A percentile compares a stretch with the other conserved stretches of the same genome.
Evolutionary conservation across 2,329 filamentous ascomycete species (phyloP).

Genomic region (Paramyrothecium roridum): DNA sequence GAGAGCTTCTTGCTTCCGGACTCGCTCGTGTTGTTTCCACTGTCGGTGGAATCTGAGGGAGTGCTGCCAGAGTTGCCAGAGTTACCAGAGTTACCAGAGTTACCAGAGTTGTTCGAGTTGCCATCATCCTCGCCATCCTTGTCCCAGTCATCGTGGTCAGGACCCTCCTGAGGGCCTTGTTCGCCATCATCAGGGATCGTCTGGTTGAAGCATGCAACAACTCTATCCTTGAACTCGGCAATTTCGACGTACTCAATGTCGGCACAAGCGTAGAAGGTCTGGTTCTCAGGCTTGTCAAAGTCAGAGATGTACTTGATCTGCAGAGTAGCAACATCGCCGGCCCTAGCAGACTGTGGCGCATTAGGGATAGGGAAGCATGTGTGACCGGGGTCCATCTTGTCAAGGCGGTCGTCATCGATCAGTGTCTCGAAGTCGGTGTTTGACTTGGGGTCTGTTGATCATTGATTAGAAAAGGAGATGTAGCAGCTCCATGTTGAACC

Average conservation of each 20-base stretch:
- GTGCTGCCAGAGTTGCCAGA: conserved; percentile 9
- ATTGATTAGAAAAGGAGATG: background rate
- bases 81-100: conserved; percentile 8
- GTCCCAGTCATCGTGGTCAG: conserved; percentile 14
- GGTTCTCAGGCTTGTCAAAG: conserved; percentile 36
- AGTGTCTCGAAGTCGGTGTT: conserved; percentile 37
- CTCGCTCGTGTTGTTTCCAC: conserved; percentile 8
- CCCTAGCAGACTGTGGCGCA: conserved; percentile 26
- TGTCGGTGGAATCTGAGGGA: conserved; percentile 4
- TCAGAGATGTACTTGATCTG: conserved; percentile 45
- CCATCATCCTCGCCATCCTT: conserved; percentile 6
- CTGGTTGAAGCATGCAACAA: conserved; percentile 39
- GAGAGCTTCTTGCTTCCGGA: conserved; percentile 41
- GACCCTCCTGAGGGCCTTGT: background rate
- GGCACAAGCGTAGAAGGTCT: conserved; percentile 47
- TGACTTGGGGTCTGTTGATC: conserved; percentile 31
- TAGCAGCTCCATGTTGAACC: background rate
- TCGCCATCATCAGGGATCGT: conserved; percentile 21
- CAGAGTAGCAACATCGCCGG: conserved; percentile 44
- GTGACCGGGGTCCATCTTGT: conserved; percentile 40
- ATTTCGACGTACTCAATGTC: conserved; percentile 41
- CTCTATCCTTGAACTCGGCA: conserved; percentile 26
- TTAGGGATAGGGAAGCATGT: conserved; percentile 39
- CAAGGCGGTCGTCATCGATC: conserved; percentile 29
- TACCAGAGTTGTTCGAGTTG: conserved; percentile 4